These are phyloP conservation scores for Xylaria nigripes DNA, from an alignment of 495 filamentous ascomycete genomes.

Conservation along the genomic window DNA sequence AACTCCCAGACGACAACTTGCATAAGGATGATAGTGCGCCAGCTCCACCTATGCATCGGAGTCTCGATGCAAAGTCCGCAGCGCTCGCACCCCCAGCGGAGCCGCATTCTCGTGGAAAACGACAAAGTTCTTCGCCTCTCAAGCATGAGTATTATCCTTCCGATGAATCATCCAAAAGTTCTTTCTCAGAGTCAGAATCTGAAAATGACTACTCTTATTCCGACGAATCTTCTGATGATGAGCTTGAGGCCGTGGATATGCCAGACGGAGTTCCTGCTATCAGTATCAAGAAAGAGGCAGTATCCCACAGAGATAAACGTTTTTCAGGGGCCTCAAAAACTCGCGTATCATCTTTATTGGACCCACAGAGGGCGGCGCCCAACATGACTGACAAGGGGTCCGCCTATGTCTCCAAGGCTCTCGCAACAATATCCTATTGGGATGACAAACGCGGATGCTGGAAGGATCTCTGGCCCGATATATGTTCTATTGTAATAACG, in stretches of 20 bases:
- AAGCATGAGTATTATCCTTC: constrained; percentile 98
- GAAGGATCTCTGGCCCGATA: constrained; percentile 66
- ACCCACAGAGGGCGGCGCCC: constrained; percentile 57
- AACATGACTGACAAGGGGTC: constrained; percentile 33
- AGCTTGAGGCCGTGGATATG: constrained; percentile 42
- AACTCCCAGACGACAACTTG: constrained; percentile 37
- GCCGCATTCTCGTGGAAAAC: constrained; percentile 39
- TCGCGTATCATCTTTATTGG: constrained; percentile 66
- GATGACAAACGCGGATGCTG: constrained; percentile 65
- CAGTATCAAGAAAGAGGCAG: constrained; percentile 36
- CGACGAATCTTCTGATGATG: constrained; percentile 41
- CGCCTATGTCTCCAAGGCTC: constrained; percentile 51
- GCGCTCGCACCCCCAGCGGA: constrained; percentile 45
- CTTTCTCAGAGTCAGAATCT: constrained; percentile 40
- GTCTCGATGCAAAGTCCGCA: constrained; percentile 32
- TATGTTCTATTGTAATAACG: constrained; percentile 71
- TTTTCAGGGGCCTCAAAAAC: constrained; percentile 36
- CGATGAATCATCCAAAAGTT: constrained; percentile 47
- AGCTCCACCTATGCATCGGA: constrained; percentile 44
- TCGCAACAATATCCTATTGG: constrained; percentile 81
- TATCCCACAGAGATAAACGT: constrained; percentile 18
- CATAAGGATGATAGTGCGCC: constrained; percentile 40
- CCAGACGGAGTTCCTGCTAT: constrained; percentile 42
- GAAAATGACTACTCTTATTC: constrained; percentile 38
- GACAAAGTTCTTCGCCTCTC: constrained; percentile 82